Conservation (phyloP, 169 alveolate genomes). For the Cryptosporidium felis region DNA sequence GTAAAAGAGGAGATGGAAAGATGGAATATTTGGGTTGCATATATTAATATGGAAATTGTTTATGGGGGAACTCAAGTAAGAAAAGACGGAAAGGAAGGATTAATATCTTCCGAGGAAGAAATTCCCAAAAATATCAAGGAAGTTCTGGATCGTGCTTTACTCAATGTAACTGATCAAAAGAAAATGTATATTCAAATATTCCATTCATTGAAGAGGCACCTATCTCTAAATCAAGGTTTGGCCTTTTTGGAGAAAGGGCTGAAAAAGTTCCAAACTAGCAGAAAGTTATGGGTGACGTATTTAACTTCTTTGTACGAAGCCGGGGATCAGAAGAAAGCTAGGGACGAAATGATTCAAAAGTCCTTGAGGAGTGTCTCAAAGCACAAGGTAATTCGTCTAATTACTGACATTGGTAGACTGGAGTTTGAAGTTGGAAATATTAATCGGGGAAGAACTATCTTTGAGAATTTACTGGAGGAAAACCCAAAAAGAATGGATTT, state of each 20-base stretch:
- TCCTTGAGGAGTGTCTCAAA: conserved; percentile 32
- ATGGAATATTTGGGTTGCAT: conserved; percentile 82
- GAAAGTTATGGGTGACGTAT: conserved; percentile 74
- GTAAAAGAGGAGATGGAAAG: conserved; percentile 80
- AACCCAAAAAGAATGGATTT: conserved; percentile 85
- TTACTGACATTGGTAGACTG: conserved; percentile 81
- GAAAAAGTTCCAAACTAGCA: conserved; percentile 36
- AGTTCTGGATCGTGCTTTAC: conserved; percentile 37
- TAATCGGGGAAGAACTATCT: conserved; percentile 81
- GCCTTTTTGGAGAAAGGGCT: conserved; percentile 18
- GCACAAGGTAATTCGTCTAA: conserved; percentile 17
- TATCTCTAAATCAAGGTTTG: not conserved
- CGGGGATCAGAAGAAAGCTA: conserved; percentile 16
- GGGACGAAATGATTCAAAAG: conserved; percentile 60
- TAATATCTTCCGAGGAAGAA: not conserved
- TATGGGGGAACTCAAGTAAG: conserved; percentile 72
- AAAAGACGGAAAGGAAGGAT: not conserved
- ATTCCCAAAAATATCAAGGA: not conserved
- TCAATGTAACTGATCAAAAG: conserved; percentile 46
- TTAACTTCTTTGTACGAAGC: conserved; percentile 44
- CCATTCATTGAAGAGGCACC: conserved; percentile 4
- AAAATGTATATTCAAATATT: conserved; percentile 32
- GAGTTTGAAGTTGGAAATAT: conserved; percentile 81
- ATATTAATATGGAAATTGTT: conserved; percentile 83
- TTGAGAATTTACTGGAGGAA: conserved; percentile 83